phyloP scores from a whole-genome alignment of 192 early-diverging fungal species.

The Backusella sp. region DNA sequence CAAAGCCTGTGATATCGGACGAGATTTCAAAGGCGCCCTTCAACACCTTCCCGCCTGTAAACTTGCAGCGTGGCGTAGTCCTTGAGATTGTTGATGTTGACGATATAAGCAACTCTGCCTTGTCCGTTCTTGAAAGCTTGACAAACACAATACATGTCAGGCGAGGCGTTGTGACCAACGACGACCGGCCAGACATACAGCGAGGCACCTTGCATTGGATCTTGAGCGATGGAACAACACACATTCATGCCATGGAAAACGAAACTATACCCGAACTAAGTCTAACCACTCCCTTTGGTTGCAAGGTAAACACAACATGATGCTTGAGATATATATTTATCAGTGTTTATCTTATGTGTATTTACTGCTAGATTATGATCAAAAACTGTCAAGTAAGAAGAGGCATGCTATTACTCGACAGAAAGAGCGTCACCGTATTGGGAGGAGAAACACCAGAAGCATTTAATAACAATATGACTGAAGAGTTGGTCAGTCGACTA shows the following conservation, averaged over 20 bases:
- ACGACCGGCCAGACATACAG: neutral
- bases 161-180: neutral
- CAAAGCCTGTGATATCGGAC: neutral
- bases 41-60: neutral
- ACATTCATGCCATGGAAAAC: constrained; percentile 1
- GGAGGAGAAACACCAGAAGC: neutral
- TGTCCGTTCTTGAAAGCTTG: neutral
- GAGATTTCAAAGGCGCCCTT: neutral
- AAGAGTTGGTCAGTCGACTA: neutral
- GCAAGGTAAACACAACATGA: neutral
- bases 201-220: neutral
- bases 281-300: neutral
- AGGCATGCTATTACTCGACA: neutral
- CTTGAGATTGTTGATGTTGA: neutral
- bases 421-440: neutral
- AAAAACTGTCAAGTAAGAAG: neutral
- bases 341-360: neutral
- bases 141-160: neutral
- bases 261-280: neutral
- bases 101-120: neutral
- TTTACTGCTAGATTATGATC: neutral
- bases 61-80: neutral
- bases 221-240: neutral
- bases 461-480: neutral
- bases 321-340: neutral